Evolutionary conservation across 495 filamentous ascomycete genomes (phyloP).

Genomic region (Pseudoneurospora amorphoporcata): DNA sequence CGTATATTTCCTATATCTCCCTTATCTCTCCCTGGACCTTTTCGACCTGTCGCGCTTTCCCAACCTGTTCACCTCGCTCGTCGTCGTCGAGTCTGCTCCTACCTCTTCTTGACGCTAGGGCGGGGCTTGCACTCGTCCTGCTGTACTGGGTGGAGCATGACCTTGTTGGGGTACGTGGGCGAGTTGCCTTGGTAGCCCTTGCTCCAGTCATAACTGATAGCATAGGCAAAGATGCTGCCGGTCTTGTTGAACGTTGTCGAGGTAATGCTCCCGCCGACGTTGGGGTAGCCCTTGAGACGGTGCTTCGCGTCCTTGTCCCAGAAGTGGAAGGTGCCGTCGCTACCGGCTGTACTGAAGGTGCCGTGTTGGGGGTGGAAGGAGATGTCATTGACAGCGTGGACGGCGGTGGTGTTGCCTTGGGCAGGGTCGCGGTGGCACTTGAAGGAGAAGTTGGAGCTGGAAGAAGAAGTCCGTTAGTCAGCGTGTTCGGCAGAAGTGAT

Average conservation of each 20-base stretch:
- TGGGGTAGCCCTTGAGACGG: conserved; percentile 81
- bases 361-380: conserved; percentile 81
- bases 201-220: conserved; percentile 93
- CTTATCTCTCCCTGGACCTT: neutral
- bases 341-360: conserved; percentile 87
- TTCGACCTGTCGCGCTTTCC: neutral
- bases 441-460: conserved; percentile 80
- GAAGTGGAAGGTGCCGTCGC: conserved; percentile 88
- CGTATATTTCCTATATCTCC: no score
- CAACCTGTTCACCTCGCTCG: no score
- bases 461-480: neutral
- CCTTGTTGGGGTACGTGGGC: conserved; percentile 61
- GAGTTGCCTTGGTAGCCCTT: conserved; percentile 76
- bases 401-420: conserved; percentile 54
- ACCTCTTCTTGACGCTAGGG: conserved; percentile 32
- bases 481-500: neutral
- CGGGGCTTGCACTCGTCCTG: conserved; percentile 54
- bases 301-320: conserved; percentile 95
- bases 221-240: conserved; percentile 84
- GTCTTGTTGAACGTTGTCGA: conserved; percentile 71
- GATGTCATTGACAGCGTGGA: conserved; percentile 86
- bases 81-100: conserved; percentile 2
- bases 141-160: conserved; percentile 81
- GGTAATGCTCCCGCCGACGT: conserved; percentile 73
- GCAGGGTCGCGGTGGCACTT: conserved; percentile 84